Evolutionary conservation across 2,329 filamentous ascomycete genomes (phyloP).

Genomic region (Calonectria leucothoes): DNA sequence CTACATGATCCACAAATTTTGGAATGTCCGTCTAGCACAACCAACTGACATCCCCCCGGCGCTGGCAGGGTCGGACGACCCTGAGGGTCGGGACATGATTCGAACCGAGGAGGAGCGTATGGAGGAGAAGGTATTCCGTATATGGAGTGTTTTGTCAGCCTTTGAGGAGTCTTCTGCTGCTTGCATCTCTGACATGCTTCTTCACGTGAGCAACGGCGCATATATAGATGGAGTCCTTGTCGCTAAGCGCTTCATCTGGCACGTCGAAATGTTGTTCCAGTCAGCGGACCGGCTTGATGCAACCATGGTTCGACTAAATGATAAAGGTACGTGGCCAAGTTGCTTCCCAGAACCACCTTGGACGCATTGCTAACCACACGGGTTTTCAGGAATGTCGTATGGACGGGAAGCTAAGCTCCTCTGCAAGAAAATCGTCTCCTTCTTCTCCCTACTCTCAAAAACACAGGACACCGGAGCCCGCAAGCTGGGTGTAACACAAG

Average conservation of each 20-base stretch:
- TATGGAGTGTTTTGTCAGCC: slow-evolving; percentile 96
- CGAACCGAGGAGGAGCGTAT: slow-evolving; percentile 91
- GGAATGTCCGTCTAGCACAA: slow-evolving; percentile 90
- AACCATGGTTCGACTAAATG: slow-evolving; percentile 73
- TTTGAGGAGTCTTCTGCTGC: slow-evolving; percentile 98
- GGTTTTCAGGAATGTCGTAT: slow-evolving; percentile 82
- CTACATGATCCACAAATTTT: slow-evolving; percentile 99
- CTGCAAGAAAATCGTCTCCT: slow-evolving; percentile 99
- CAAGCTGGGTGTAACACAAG: slow-evolving; percentile 95
- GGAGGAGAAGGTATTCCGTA: slow-evolving; percentile 97
- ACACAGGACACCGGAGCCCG: slow-evolving; percentile 91
- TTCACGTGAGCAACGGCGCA: slow-evolving; percentile 97
- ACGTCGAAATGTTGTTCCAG: slow-evolving; percentile 92
- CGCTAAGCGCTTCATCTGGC: slow-evolving; percentile 94
- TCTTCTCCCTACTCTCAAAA: slow-evolving; percentile 94
- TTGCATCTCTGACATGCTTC: slow-evolving; percentile 98
- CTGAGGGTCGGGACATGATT: slow-evolving; percentile 78
- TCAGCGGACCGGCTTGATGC: slow-evolving; percentile 88
- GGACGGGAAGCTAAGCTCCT: slow-evolving; percentile 96
- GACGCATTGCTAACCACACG: slow-evolving; percentile 24
- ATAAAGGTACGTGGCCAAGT: slow-evolving; percentile 73
- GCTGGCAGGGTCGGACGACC: slow-evolving; percentile 57
- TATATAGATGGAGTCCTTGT: slow-evolving; percentile 96
- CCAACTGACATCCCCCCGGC: slow-evolving; percentile 63
- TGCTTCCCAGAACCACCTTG: background rate